Evolutionary conservation across 2,329 filamentous ascomycete species (phyloP).

Genomic region (Colletotrichum sp.): DNA sequence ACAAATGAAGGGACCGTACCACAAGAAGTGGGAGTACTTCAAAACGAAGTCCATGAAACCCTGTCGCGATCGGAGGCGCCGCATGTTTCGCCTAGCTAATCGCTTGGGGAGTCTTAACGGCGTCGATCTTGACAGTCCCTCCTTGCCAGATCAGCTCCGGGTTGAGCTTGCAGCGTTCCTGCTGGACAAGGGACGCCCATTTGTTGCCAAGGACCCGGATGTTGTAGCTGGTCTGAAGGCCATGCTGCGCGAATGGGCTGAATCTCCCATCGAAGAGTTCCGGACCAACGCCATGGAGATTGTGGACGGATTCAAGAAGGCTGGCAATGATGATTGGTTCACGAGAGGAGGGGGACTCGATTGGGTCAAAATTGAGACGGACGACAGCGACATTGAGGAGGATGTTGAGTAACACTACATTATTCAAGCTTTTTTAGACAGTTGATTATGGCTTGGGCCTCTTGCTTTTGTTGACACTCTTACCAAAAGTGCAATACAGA

Average conservation of each 20-base stretch:
- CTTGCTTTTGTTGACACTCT: not conserved
- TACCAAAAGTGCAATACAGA: not conserved
- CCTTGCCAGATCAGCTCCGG: not conserved
- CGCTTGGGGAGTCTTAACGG: not conserved
- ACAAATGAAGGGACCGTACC: not conserved
- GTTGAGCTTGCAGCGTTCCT: not conserved
- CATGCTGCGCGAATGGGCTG: not conserved
- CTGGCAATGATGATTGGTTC: not conserved
- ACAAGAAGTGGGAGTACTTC: not conserved
- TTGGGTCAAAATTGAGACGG: not conserved
- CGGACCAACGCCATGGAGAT: not conserved
- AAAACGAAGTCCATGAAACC: not conserved
- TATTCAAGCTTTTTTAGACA: not conserved
- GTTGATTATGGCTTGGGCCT: not conserved
- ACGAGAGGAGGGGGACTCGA: not conserved
- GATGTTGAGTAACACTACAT: not conserved
- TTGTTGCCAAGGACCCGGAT: not conserved
- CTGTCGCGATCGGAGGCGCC: not conserved
- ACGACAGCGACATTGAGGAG: not conserved
- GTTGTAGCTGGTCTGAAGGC: not conserved
- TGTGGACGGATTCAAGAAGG: not conserved
- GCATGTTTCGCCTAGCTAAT: not conserved
- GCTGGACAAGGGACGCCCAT: not conserved
- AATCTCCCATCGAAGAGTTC: not conserved
- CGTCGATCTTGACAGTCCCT: not conserved